Percentiles rank a stretch among this genome's conserved stretches.
Evolutionary conservation across 805 yeast genomes (phyloP).

Genomic region (Metschnikowia amazonensis): DNA sequence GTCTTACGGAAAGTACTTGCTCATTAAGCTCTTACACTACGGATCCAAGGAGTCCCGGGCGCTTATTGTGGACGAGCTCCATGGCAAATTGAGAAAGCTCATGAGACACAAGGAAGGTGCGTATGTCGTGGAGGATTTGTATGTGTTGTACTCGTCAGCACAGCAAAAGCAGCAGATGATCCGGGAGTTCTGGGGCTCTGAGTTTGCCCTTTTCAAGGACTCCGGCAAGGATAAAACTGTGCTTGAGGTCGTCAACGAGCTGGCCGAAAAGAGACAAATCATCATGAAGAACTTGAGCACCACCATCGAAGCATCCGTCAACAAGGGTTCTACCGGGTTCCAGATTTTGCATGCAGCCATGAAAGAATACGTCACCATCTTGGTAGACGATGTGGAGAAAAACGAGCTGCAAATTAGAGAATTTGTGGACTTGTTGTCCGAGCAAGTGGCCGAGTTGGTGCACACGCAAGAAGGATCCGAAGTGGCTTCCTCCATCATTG

Average conservation of each 20-base stretch:
- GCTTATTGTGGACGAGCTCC: conserved; percentile 74
- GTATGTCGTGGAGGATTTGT: conserved; percentile 91
- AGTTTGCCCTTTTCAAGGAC: conserved; percentile 85
- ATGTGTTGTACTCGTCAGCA: conserved; percentile 74
- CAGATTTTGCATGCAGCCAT: conserved; percentile 94
- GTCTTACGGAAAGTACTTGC: conserved; percentile 87
- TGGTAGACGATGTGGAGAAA: conserved; percentile 47
- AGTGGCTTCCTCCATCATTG: conserved; percentile 78
- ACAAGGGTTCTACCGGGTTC: conserved; percentile 94
- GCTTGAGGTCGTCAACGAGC: conserved; percentile 60
- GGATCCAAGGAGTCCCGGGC: conserved; percentile 82
- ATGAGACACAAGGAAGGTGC: conserved; percentile 99
- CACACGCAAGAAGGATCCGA: conserved; percentile 94
- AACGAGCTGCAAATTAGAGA: conserved; percentile 64
- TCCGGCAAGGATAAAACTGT: conserved; percentile 61
- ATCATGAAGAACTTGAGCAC: conserved; percentile 73
- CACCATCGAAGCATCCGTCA: conserved; percentile 85
- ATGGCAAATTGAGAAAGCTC: conserved; percentile 84
- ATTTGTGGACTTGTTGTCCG: conserved; percentile 75
- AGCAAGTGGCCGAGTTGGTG: conserved; percentile 89
- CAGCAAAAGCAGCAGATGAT: conserved; percentile 88
- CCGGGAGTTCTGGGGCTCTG: conserved; percentile 95
- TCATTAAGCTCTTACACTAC: conserved; percentile 86
- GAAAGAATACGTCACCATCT: conserved; percentile 78
- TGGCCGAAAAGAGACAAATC: conserved; percentile 73